Evolutionary conservation across 139 green algal species (phyloP).

Genomic region (Chlamydomonas schloesseri): DNA sequence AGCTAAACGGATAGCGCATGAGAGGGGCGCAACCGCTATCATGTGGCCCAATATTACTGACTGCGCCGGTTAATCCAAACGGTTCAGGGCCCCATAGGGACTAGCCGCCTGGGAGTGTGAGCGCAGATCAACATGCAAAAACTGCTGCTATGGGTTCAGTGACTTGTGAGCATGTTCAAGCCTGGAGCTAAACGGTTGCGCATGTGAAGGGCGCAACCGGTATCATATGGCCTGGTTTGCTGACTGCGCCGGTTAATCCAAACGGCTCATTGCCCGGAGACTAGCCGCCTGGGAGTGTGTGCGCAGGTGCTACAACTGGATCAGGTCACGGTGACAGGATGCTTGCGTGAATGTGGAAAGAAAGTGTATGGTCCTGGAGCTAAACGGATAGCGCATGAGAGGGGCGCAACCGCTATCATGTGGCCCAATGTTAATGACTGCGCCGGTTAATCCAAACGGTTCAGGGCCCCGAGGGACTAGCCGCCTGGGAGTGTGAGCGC

Average conservation of each 20-base stretch:
- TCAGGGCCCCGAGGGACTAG: neutral
- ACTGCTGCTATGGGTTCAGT: neutral
- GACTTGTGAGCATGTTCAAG: conserved; percentile 14
- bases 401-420: neutral
- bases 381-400: neutral
- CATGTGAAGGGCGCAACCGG: neutral
- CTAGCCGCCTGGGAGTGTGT: conserved; percentile 37
- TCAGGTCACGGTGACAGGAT: too few relatives aligned
- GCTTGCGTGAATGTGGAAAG: too few relatives aligned
- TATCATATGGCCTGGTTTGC: conserved; percentile 8
- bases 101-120: conserved; percentile 38
- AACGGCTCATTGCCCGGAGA: conserved; percentile 5
- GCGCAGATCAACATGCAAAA: neutral
- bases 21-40: neutral
- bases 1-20: conserved; percentile 4
- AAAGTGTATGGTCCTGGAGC: conserved; percentile 16
- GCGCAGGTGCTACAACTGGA: conserved; percentile 10
- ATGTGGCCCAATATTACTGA: neutral
- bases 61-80: conserved; percentile 1
- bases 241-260: conserved; percentile 27
- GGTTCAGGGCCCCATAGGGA: neutral
- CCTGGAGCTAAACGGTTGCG: conserved; percentile 23
- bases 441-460: neutral
- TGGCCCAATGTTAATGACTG: neutral
- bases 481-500: conserved; percentile 39